Evolutionary conservation across 225 moss, liverwort and hornwort genomes (phyloP), one percentile per base, ranked within the genome.

Genomic region (Rhytidiadelphus loreus): DNA sequence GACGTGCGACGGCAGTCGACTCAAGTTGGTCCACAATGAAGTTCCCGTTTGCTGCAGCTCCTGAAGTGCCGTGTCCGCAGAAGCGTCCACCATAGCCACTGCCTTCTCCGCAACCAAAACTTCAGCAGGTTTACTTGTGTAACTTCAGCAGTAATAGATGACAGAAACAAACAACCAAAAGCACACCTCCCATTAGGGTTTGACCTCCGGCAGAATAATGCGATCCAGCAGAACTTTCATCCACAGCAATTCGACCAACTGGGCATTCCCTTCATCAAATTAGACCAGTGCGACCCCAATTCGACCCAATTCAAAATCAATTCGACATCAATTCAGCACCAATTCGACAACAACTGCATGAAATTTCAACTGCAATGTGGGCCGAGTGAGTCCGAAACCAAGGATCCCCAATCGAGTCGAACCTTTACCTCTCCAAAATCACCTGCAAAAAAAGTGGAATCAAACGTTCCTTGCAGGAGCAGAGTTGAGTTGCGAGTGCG

Each of bases 1-100:
- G 55, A 90, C 89, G 35, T 87, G 88, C 39, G 89, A 66, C 26
- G 94, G 90, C 85, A 95, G 63, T 77, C 87, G 52, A 59, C 39
- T 89, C 61, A 95, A 73, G 62, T 87, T 79, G 15, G 82, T 92
- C 86, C 90, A 89, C 88, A 95, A 86, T n/a, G 90, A 91, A 74
- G 71, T 84, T 76, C 91, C 94, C 53, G 72, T 85, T 46, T 32
- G 88, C 44, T 91, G 92, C 52, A 95, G 86, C 94, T 91, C 90
- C 77, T 39, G 84, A 64, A 92, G 81, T 55, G 59, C 65, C 85
- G 63, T 33, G 46, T 46, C 60, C 30, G 55, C 75, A 75, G 39
- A 59, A 61, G 56, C 76, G n/a, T 70, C 84, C 87, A 87, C 87
- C 91, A 89, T 89, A 46, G 80, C 58, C 89, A 85, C 79, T 63